A percentile compares a stretch with the other conserved stretches of the same genome.
These are phyloP conservation scores for Xylaria digitata DNA, from an alignment of 2,329 filamentous ascomycete genomes.

Conservation along the genomic window DNA sequence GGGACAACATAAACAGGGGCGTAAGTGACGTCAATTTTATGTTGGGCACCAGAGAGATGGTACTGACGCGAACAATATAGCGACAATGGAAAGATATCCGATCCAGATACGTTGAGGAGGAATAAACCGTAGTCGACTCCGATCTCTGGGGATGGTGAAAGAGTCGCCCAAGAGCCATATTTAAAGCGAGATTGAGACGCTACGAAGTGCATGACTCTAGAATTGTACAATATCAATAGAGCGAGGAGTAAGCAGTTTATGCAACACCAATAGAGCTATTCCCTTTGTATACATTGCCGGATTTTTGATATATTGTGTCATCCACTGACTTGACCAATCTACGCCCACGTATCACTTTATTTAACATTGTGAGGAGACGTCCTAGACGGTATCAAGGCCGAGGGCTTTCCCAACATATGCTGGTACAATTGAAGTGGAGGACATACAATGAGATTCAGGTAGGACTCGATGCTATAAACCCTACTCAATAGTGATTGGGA, in stretches of 20 bases:
- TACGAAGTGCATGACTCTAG: constrained; percentile 24
- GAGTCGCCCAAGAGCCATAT: not conserved
- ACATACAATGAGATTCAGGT: not conserved
- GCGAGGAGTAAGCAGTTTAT: constrained; percentile 27
- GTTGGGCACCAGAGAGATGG: constrained; percentile 10
- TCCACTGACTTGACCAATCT: constrained; percentile 4
- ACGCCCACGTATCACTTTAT: constrained; percentile 8
- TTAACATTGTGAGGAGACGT: not conserved
- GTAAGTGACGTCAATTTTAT: constrained; percentile 69
- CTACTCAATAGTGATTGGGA: not conserved
- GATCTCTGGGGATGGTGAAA: constrained; percentile 18
- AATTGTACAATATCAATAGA: constrained; percentile 40
- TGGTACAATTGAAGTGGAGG: not conserved
- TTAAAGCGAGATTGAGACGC: constrained; percentile 3
- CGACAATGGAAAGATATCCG: constrained; percentile 99
- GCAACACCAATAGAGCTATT: constrained; percentile 20
- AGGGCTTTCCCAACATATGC: not conserved
- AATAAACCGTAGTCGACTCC: constrained; percentile 45
- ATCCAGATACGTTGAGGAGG: constrained; percentile 80
- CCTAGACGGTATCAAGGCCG: not conserved
- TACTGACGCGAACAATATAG: constrained; percentile 62
- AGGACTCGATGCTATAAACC: not conserved
- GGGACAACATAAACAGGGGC: constrained; percentile 91
- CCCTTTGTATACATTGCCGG: constrained; percentile 23
- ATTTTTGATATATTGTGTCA: constrained; percentile 10